Evolutionary conservation across 1,284 basidiomycete species (phyloP).

Genomic region (Tilletia indica): DNA sequence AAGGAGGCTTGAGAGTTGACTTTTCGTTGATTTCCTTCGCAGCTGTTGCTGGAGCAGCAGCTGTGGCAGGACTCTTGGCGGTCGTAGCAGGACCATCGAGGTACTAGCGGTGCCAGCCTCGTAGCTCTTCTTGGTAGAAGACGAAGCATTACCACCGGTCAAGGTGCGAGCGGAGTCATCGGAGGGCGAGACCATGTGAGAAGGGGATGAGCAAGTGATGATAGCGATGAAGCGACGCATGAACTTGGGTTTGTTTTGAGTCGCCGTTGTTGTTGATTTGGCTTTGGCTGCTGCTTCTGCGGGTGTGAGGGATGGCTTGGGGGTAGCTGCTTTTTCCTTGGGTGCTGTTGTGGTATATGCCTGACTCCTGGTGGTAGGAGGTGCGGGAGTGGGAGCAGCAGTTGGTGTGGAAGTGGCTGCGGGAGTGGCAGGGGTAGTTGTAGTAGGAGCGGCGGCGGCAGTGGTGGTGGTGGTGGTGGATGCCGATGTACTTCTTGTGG

Average conservation of each 20-base stretch:
- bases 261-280: background rate
- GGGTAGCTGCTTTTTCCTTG: background rate
- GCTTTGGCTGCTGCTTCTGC: background rate
- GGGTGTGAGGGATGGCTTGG: background rate
- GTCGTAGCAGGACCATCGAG: background rate
- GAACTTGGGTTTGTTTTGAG: slow-evolving; percentile 3
- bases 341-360: slow-evolving; percentile 1
- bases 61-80: background rate
- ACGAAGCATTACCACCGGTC: background rate
- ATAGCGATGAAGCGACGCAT: background rate
- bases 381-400: background rate
- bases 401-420: background rate
- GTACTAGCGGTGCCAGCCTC: background rate
- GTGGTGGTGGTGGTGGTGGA: background rate
- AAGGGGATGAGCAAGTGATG: slow-evolving; percentile 14
- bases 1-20: background rate
- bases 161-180: slow-evolving; percentile 10
- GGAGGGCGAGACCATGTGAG: background rate
- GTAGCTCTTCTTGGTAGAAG: slow-evolving; percentile 9
- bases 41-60: background rate
- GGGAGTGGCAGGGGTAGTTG: background rate
- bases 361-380: background rate
- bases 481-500: background rate
- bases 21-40: background rate
- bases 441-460: background rate